phyloP scores from a whole-genome alignment of 1,139 yeast species.

The Hemisphaericaspora xylanilytica region DNA sequence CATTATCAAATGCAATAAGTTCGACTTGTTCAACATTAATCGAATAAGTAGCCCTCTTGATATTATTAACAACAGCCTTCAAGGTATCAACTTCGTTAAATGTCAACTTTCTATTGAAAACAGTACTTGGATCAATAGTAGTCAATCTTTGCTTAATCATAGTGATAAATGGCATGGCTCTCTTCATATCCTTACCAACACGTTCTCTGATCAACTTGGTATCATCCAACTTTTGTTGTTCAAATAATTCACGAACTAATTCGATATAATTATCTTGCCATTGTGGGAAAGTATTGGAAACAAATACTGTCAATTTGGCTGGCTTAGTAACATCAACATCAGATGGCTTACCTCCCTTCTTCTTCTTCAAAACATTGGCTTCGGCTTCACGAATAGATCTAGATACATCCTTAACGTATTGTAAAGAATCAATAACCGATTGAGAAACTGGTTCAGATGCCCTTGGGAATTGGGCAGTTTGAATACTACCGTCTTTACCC shows the following conservation, averaged over 20 bases:
- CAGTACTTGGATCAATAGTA: slow-evolving; percentile 66
- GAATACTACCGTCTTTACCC: slow-evolving; percentile 60
- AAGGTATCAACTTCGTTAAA: slow-evolving; percentile 76
- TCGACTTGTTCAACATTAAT: slow-evolving; percentile 57
- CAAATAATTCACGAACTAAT: slow-evolving; percentile 76
- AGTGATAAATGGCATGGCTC: slow-evolving; percentile 97
- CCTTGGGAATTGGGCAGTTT: slow-evolving; percentile 76
- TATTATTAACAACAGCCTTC: slow-evolving; percentile 50
- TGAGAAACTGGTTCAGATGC: slow-evolving; percentile 63
- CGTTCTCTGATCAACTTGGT: slow-evolving; percentile 57
- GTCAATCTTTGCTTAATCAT: slow-evolving; percentile 75
- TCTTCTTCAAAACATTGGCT: slow-evolving; percentile 81
- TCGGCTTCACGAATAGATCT: slow-evolving; percentile 92
- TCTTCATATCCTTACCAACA: slow-evolving; percentile 81
- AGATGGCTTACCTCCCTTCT: slow-evolving; percentile 78
- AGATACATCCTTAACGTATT: slow-evolving; percentile 72
- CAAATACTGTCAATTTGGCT: slow-evolving; percentile 65
- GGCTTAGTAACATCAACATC: slow-evolving; percentile 74
- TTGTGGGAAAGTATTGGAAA: slow-evolving; percentile 85
- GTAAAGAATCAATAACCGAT: slow-evolving; percentile 63
- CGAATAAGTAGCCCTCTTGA: slow-evolving; percentile 67
- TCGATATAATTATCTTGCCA: slow-evolving; percentile 94
- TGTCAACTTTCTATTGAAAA: slow-evolving; percentile 81
- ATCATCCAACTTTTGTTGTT: slow-evolving; percentile 57
- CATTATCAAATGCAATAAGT: slow-evolving; percentile 56